Percentiles rank a stretch among this genome's conserved stretches.
Evolutionary conservation across 139 green algal genomes (phyloP).

Genomic region (Chlamydomonas schloesseri): DNA sequence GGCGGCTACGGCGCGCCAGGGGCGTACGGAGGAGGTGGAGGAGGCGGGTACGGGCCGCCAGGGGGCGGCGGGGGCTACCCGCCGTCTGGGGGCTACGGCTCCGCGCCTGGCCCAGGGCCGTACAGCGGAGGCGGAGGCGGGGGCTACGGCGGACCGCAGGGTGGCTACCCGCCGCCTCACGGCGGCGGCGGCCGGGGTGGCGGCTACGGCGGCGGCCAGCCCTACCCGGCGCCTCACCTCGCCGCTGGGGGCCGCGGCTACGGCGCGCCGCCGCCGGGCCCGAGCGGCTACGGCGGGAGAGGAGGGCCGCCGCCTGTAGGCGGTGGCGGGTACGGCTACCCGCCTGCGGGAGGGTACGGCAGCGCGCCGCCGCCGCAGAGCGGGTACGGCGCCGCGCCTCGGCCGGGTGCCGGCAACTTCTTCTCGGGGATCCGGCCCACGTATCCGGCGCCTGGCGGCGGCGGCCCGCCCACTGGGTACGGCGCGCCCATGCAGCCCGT

Average conservation of each 20-base stretch:
- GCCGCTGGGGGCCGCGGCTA: not conserved
- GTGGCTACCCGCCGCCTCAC: not conserved
- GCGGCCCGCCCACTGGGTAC: slow-evolving; percentile 15
- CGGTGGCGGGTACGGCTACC: not conserved
- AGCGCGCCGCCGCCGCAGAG: not conserved
- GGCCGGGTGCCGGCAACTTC: not conserved
- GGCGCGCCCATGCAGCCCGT: slow-evolving; percentile 11
- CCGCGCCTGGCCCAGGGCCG: too few relatives aligned
- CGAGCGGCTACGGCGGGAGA: not conserved
- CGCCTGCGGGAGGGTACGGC: not conserved
- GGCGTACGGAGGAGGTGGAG: not conserved
- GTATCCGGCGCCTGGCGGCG: not conserved
- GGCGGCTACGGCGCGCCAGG: not conserved
- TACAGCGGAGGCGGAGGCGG: not conserved
- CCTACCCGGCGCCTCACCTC: not conserved
- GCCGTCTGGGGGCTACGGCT: not conserved
- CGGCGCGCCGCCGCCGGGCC: not conserved
- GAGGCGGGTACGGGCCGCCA: not conserved
- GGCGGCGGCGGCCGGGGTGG: not conserved
- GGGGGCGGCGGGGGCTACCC: not conserved
- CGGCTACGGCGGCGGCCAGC: not conserved
- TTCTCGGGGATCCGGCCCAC: slow-evolving; percentile 3
- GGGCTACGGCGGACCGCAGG: not conserved
- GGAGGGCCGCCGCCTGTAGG: too few relatives aligned
- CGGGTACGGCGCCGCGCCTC: not conserved